phyloP scores from a whole-genome alignment of 2,329 filamentous ascomycete genomes.

The Verticillium isaacii region DNA sequence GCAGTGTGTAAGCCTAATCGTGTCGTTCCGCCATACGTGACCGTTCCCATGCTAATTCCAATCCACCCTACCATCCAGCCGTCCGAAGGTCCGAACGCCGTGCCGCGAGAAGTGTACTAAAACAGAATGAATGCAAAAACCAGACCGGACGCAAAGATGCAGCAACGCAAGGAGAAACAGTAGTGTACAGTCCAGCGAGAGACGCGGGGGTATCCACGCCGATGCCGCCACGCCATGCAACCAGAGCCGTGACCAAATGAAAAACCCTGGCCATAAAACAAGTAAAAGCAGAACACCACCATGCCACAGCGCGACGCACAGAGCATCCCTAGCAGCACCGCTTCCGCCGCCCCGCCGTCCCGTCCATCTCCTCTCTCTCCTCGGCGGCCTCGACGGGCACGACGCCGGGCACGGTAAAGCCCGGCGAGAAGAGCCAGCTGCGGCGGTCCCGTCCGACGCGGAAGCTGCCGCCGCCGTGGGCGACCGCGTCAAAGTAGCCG shows the following conservation, averaged over 20 bases:
- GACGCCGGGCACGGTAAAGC: constrained; percentile 42
- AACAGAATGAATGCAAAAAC: background rate
- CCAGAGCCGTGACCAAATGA: background rate
- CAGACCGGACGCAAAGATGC: background rate
- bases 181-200: background rate
- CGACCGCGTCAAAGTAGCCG: constrained; percentile 45
- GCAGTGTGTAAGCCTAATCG: background rate
- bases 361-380: constrained; percentile 7
- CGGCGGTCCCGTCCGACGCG: constrained; percentile 52
- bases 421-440: constrained; percentile 55
- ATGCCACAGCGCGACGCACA: background rate
- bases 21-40: no score
- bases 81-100: background rate
- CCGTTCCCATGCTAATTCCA: background rate
- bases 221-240: constrained; percentile 1
- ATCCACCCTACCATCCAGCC: background rate
- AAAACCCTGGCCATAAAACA: background rate
- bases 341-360: constrained; percentile 2
- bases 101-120: background rate
- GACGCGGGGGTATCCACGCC: background rate
- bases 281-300: background rate
- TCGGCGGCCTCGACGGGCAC: constrained; percentile 37
- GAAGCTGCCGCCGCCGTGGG: constrained; percentile 41
- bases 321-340: constrained; percentile 18
- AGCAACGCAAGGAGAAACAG: background rate